phyloP scores from a whole-genome alignment of 2,329 filamentous ascomycete species.

The Dactylellina drechsleri region DNA sequence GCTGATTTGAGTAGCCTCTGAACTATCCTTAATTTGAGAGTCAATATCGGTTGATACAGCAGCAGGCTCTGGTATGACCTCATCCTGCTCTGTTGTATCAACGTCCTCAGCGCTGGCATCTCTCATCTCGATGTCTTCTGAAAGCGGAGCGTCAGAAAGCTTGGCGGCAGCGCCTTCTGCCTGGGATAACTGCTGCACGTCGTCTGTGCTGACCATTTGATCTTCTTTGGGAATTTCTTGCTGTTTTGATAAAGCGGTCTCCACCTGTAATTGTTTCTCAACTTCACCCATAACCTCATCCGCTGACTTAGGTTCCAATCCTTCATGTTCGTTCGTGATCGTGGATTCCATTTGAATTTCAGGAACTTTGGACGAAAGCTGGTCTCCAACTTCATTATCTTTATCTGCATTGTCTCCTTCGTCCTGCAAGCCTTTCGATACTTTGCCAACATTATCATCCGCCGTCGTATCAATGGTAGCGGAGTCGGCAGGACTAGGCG shows the following conservation, averaged over 20 bases:
- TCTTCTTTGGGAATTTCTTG: constrained; percentile 16
- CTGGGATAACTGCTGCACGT: neutral
- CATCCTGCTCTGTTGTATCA: neutral
- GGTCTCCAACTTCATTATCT: constrained; percentile 8
- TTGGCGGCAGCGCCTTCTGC: neutral
- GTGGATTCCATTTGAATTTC: neutral
- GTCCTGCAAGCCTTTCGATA: neutral
- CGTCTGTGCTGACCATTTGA: neutral
- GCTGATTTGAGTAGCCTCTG: neutral
- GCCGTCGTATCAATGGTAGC: neutral
- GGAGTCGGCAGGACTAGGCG: constrained; percentile 50
- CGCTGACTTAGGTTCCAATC: constrained; percentile 17
- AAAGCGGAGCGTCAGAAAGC: neutral
- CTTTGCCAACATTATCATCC: neutral
- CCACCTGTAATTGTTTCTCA: constrained; percentile 52
- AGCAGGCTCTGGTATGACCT: neutral
- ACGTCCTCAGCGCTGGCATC: constrained; percentile 3
- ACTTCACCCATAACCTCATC: constrained; percentile 50
- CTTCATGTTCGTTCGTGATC: neutral
- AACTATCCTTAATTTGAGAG: neutral
- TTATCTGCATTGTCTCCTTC: constrained; percentile 18
- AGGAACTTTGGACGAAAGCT: neutral
- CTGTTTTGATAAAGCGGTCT: constrained; percentile 51
- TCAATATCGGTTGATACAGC: neutral
- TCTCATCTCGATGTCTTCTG: constrained; percentile 43